Evolutionary conservation across 2,329 filamentous ascomycete genomes (phyloP).

Genomic region (Exophiala oligosperma): DNA sequence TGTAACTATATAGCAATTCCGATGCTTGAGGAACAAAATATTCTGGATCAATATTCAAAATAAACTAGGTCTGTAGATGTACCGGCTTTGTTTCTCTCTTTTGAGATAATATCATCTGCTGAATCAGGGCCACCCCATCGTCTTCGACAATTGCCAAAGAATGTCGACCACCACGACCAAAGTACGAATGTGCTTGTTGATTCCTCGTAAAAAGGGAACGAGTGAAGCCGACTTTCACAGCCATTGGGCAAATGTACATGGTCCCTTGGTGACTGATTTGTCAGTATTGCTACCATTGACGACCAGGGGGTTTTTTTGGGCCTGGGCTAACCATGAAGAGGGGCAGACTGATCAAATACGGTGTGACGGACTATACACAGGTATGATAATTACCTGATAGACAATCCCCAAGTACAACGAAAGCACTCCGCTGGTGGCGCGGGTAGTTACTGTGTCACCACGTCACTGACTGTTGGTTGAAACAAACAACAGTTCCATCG

Average conservation of each 20-base stretch:
- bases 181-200: constrained; percentile 5
- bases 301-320: too few species aligned
- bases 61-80: not conserved
- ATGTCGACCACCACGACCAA: not conserved
- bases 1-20: too few species aligned
- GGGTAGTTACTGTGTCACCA: too few species aligned
- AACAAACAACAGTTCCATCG: constrained; percentile 3
- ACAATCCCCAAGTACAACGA: too few species aligned
- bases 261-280: constrained; percentile 9
- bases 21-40: too few species aligned
- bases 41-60: not conserved
- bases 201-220: constrained; percentile 16
- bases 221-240: constrained; percentile 12
- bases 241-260: constrained; percentile 14
- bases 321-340: not conserved
- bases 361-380: constrained; percentile 7
- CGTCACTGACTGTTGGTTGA: too few species aligned
- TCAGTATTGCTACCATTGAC: not conserved
- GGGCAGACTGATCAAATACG: constrained; percentile 9
- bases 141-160: too few species aligned
- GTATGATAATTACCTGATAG: not conserved
- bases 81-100: not conserved
- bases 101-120: not conserved
- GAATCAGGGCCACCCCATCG: too few species aligned
- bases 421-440: too few species aligned